Percentiles rank a stretch among this genome's conserved stretches.
Evolutionary conservation across 495 filamentous ascomycete genomes (phyloP).

Genomic region (Friedmanniomyces simplex): DNA sequence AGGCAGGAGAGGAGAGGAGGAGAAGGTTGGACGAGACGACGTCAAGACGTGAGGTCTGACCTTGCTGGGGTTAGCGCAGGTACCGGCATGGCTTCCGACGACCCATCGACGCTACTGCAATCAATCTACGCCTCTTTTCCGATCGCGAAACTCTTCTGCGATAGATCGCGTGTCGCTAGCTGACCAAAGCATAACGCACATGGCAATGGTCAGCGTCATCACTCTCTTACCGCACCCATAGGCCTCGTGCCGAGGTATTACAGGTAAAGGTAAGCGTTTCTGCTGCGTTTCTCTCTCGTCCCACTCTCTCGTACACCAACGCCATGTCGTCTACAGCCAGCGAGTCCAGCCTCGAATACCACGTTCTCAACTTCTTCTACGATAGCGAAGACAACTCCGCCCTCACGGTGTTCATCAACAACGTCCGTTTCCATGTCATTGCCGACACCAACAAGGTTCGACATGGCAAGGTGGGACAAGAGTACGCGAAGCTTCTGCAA

Average conservation of each 20-base stretch:
- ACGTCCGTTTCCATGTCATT: slow-evolving; percentile 11
- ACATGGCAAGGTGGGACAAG: not conserved
- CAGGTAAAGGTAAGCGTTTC: not conserved
- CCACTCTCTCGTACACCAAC: not conserved
- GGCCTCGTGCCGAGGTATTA: not conserved
- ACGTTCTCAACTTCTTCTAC: slow-evolving; percentile 7
- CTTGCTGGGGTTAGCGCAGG: not conserved
- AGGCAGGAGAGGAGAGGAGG: too few relatives aligned
- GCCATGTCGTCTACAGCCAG: not conserved
- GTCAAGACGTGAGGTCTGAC: not conserved
- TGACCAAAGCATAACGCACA: not conserved
- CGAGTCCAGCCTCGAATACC: not conserved
- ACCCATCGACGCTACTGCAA: not conserved
- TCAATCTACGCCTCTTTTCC: not conserved
- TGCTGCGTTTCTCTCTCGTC: not conserved
- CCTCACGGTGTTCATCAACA: slow-evolving; percentile 3
- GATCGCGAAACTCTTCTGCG: not conserved
- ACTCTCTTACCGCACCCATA: not conserved
- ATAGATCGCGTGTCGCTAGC: not conserved
- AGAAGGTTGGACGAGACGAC: not conserved
- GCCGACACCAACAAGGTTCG: not conserved
- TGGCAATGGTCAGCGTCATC: not conserved
- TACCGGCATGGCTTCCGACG: not conserved
- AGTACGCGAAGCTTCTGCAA: slow-evolving; percentile 6
- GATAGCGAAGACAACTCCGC: slow-evolving; percentile 6